Conservation (phyloP, 139 green algal genomes). For the Chlamydomonas sphaeroides region DNA sequence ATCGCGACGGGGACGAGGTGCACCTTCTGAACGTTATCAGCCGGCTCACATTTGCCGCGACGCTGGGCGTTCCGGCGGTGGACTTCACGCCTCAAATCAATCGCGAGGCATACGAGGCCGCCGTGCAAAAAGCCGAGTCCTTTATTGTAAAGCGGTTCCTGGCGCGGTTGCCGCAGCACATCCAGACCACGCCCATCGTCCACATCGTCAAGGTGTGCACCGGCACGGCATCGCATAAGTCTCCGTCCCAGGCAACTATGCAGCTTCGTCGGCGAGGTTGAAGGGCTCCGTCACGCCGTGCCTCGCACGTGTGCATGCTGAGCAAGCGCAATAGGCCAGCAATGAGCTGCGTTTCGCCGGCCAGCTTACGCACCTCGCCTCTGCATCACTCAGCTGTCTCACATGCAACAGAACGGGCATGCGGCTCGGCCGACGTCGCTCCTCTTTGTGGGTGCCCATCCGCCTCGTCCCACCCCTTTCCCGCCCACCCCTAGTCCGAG, state of each 20-base stretch:
- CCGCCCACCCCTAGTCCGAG: slow-evolving; percentile 44
- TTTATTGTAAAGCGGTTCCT: slow-evolving; percentile 64
- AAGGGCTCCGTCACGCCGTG: neutral
- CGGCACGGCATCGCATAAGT: too few relatives aligned
- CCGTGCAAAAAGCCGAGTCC: slow-evolving; percentile 45
- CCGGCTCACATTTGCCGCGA: slow-evolving; percentile 31
- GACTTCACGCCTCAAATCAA: slow-evolving; percentile 53
- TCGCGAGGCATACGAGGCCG: slow-evolving; percentile 50
- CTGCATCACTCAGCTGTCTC: too few relatives aligned
- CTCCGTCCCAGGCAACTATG: too few relatives aligned
- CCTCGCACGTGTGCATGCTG: neutral
- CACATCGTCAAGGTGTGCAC: slow-evolving; percentile 56
- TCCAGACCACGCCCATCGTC: slow-evolving; percentile 55
- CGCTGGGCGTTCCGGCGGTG: slow-evolving; percentile 41
- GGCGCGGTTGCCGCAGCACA: slow-evolving; percentile 33
- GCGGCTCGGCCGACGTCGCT: too few relatives aligned
- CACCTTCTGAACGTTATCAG: slow-evolving; percentile 54
- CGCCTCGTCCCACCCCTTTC: neutral
- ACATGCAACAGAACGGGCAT: too few relatives aligned
- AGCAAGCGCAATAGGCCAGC: too few relatives aligned
- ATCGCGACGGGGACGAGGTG: slow-evolving; percentile 46
- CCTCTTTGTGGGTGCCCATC: too few relatives aligned
- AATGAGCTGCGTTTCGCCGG: too few relatives aligned
- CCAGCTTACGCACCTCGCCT: too few relatives aligned
- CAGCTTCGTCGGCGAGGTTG: too few relatives aligned